A percentile compares a stretch with the other conserved stretches of the same genome.
Conservation (phyloP, 139 green algal species). For the Picochlorum sp. region DNA sequence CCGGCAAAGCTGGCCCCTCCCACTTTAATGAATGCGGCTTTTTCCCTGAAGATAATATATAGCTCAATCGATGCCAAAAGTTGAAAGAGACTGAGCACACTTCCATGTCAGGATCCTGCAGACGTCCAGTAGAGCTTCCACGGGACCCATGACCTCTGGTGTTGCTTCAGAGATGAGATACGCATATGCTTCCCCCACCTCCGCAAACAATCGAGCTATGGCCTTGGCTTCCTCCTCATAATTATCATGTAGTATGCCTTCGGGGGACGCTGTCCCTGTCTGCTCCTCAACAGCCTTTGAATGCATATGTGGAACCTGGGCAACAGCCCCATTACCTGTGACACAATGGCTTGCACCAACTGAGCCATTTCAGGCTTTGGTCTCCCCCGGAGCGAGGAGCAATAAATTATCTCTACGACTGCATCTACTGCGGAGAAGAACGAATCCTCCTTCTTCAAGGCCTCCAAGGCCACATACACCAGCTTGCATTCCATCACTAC, state of each 20-base stretch:
- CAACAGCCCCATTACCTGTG: conserved; percentile 66
- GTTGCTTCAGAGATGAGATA: conserved; percentile 43
- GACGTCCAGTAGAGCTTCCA: conserved; percentile 84
- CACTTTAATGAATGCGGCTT: conserved; percentile 17
- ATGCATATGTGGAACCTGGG: conserved; percentile 53
- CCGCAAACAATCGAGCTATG: conserved; percentile 86
- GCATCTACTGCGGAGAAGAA: conserved; percentile 77
- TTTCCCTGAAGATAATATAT: conserved; percentile 29
- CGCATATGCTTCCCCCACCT: conserved; percentile 84
- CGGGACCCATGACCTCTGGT: conserved; percentile 38
- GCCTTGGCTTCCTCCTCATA: conserved; percentile 78
- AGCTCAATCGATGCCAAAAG: conserved; percentile 80
- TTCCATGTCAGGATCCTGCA: conserved; percentile 58
- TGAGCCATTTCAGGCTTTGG: conserved; percentile 44
- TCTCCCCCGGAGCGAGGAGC: conserved; percentile 15
- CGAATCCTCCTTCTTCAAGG: conserved; percentile 37
- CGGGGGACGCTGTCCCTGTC: neutral
- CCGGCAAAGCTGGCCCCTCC: conserved; percentile 12
- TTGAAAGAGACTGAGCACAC: conserved; percentile 79
- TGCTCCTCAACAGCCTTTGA: conserved; percentile 27
- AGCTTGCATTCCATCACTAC: conserved; percentile 32
- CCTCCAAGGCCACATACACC: conserved; percentile 51
- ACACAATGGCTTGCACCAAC: conserved; percentile 64
- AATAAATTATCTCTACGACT: conserved; percentile 42
- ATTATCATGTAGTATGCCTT: conserved; percentile 38